These are phyloP conservation scores for Leccinum variicolor DNA, from an alignment of 768 basidiomycete species.

Conservation along the genomic window DNA sequence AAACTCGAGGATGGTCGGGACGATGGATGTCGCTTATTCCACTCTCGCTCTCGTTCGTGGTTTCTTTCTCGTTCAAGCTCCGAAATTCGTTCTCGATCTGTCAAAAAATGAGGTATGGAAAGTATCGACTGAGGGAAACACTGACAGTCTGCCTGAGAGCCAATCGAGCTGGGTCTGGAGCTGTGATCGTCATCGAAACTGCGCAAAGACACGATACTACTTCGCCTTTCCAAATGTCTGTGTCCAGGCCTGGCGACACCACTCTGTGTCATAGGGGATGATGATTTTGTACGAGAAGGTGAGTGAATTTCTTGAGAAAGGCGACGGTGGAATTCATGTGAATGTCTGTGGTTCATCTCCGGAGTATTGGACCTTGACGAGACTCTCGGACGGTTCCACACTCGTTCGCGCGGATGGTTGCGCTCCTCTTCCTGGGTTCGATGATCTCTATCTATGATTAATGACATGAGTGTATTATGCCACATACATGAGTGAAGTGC, in stretches of 20 bases:
- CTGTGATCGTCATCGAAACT: conserved; percentile 41
- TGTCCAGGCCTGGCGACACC: conserved; percentile 6
- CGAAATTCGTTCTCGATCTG: conserved; percentile 44
- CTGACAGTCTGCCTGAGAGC: conserved; percentile 55
- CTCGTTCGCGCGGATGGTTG: conserved; percentile 43
- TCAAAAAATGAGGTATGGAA: not conserved
- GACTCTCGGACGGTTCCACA: conserved; percentile 41
- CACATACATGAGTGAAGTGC: conserved; percentile 15
- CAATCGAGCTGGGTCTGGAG: conserved; percentile 42
- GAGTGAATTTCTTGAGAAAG: conserved; percentile 29
- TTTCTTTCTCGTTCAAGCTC: conserved; percentile 44
- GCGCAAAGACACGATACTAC: conserved; percentile 40
- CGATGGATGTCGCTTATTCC: conserved; percentile 47
- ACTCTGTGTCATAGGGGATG: conserved; percentile 9
- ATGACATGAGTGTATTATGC: not conserved
- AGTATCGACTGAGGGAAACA: conserved; percentile 3
- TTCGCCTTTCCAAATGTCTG: conserved; percentile 22
- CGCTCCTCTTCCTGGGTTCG: conserved; percentile 30
- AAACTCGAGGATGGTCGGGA: conserved; percentile 45
- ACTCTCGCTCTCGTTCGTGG: conserved; percentile 49
- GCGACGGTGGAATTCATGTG: conserved; percentile 25
- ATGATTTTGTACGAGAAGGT: conserved; percentile 20
- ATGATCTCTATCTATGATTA: conserved; percentile 27
- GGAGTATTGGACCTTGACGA: conserved; percentile 24
- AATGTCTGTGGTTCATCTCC: conserved; percentile 24